Evolutionary conservation across 306 rosid genomes (phyloP), one percentile per base, ranked within the genome.

Genomic region (Aeschynomene evenia): DNA sequence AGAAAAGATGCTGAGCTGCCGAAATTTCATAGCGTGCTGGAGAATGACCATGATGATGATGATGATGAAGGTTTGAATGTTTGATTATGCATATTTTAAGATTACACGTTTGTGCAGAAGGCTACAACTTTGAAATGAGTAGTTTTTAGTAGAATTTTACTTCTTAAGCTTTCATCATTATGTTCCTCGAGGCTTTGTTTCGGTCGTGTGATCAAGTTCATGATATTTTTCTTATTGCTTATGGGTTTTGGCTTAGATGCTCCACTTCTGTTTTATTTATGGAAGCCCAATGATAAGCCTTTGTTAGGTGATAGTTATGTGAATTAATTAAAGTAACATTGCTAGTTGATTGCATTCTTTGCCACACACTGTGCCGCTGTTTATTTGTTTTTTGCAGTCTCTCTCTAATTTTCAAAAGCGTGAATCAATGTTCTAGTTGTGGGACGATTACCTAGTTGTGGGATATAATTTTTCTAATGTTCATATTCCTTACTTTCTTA

Each of bases 21-120:
- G 59, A 23, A 82, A 77, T 78, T 84, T 76, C 70, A 43, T 73
- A 68, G 82, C 60, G 51, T 73, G 63, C 73, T 22, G 42, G 79
- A 84, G 60, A 78, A 78, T 55, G 81, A 1, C 34, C 58, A 50
- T 68, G 78, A 70, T 29, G 83, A 68, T 11, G 78, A 60, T 39
- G 84, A n/a, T n/a, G n/a, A n/a, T n/a, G n/a, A n/a, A n/a, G n/a
- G n/a, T n/a, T n/a, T n/a, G n/a, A 89, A 83, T 89, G 98, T 88
- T 56, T 72, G 84, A 73, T 45, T 66, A 13, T 48, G 64, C 62
- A 33, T 40, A 23, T 54, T 59, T 19, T 46, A 7, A 37, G 11
- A 16, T 13, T 33, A 43, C 33, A 46, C 6, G 56, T 57, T 18
- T 74, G 48, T 0, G 6, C 69, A 28, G 34, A 71, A 70, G 43